Evolutionary conservation across 2,329 filamentous ascomycete species (phyloP), one percentile per base, ranked within the genome.

Genomic region (Diaporthe aspalathi): DNA sequence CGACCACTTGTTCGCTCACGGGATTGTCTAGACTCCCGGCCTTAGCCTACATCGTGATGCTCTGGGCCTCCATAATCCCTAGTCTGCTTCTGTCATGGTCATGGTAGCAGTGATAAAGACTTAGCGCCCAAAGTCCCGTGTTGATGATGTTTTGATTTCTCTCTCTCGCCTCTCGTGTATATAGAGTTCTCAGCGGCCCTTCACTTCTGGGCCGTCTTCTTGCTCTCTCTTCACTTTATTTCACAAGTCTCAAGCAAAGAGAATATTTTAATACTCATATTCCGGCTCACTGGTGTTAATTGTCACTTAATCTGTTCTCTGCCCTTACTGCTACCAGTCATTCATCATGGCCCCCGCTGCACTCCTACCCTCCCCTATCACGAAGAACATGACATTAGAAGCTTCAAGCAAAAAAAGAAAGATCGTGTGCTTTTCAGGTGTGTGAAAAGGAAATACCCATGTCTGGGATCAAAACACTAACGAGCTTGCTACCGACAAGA

Each of bases 341-440:
- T 45, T 40, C 52, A 54, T 73, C 77, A 82, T 75, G 8, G 35
- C 35, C 5, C 35, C 35, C 9, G 35, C 35, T 38, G 35, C 35
- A 38, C 35, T 38, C 35, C 9, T 38, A 12, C 35, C 35, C 35
- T 38, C 35, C 12, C 35, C 35, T 2, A 38, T 38, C 12, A 38
- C 35, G 35, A 82, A 83, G 76, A 74, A 72, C 49, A 70, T 78
- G 62, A 60, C 76, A 60, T 73, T 72, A 17, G 75, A 75, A 32
- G 76, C 81, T 60, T 35, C 45, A 22, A 80, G 79, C 72, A 86
- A 82, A 56, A 87, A 85, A 80, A 80, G 87, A 74, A 89, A 89
- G 81, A 87, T 89, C 70, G 85, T 89, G 72, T 88, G 86, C 78
- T 89, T 89, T 76, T 89, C 87, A 76, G 86, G 86, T 88, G 83